phyloP scores from a whole-genome alignment of 768 basidiomycete species.

The Mrakia gelida region DNA sequence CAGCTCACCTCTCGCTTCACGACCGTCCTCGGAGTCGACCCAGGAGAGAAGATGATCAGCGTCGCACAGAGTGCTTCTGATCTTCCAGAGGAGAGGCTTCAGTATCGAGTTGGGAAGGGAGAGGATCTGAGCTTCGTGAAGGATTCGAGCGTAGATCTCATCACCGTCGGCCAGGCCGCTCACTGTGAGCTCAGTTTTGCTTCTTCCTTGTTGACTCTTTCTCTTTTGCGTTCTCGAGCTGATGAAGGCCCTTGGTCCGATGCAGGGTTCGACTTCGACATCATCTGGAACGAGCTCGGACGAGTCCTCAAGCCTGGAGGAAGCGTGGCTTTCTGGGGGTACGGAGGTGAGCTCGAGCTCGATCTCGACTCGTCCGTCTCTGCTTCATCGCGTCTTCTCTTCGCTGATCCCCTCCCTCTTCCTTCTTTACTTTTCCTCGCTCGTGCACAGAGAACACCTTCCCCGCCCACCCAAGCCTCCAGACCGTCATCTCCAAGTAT shows the following conservation, averaged over 20 bases:
- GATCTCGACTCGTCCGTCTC: not conserved
- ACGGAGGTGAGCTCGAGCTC: not conserved
- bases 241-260: not conserved
- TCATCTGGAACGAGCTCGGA: conserved; percentile 64
- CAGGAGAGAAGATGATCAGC: conserved; percentile 65
- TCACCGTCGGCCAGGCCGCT: conserved; percentile 56
- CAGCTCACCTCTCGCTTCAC: conserved; percentile 55
- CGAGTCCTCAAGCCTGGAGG: conserved; percentile 61
- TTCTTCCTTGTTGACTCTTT: not conserved
- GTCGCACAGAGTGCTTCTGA: conserved; percentile 28
- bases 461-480: conserved; percentile 52
- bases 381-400: not conserved
- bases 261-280: conserved; percentile 58
- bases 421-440: conserved; percentile 50
- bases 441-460: conserved; percentile 51
- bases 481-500: conserved; percentile 5
- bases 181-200: conserved; percentile 17
- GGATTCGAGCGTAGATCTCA: conserved; percentile 59
- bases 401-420: conserved; percentile 60
- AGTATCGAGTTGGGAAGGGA: conserved; percentile 49
- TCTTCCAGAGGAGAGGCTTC: conserved; percentile 34
- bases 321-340: conserved; percentile 62
- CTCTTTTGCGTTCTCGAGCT: not conserved
- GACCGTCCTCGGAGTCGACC: conserved; percentile 68
- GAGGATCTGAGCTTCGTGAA: conserved; percentile 56